Evolutionary conservation across 2,329 filamentous ascomycete genomes (phyloP).

Genomic region (Fusarium mundagurra): DNA sequence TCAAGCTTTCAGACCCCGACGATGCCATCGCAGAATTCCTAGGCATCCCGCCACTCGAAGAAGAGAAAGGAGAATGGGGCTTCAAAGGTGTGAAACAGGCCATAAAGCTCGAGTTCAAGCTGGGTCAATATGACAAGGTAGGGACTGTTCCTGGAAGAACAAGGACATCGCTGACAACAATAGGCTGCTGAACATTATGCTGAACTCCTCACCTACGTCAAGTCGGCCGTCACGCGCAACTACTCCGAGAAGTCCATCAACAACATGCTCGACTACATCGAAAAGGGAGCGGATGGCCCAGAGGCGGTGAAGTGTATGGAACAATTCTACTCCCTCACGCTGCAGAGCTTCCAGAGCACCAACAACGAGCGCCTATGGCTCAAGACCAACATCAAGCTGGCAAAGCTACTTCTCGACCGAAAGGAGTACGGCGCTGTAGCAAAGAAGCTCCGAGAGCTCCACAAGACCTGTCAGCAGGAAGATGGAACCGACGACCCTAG

Average conservation of each 20-base stretch:
- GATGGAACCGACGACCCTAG: slow-evolving; percentile 91
- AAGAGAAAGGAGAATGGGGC: slow-evolving; percentile 96
- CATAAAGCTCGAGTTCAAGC: slow-evolving; percentile 94
- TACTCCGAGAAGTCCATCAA: slow-evolving; percentile 99
- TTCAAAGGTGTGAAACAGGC: slow-evolving; percentile 99
- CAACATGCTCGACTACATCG: slow-evolving; percentile 98
- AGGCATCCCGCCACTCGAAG: slow-evolving; percentile 83
- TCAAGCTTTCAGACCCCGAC: slow-evolving; percentile 86
- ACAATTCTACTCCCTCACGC: slow-evolving; percentile 91
- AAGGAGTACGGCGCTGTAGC: slow-evolving; percentile 85
- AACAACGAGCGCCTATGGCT: slow-evolving; percentile 98
- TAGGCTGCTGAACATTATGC: slow-evolving; percentile 92
- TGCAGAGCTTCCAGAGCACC: slow-evolving; percentile 94
- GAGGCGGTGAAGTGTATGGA: slow-evolving; percentile 85
- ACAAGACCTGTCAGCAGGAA: slow-evolving; percentile 85
- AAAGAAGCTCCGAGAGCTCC: slow-evolving; percentile 87
- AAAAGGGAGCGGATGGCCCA: slow-evolving; percentile 80
- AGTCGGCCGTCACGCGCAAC: slow-evolving; percentile 94
- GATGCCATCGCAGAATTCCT: slow-evolving; percentile 93
- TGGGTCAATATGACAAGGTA: slow-evolving; percentile 88
- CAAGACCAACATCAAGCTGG: slow-evolving; percentile 98
- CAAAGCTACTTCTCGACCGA: slow-evolving; percentile 88
- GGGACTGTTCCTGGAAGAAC: not conserved
- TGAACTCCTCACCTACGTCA: slow-evolving; percentile 96
- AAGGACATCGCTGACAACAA: slow-evolving; percentile 35